Evolutionary conservation across 495 filamentous ascomycete species (phyloP), one percentile per base, ranked within the genome.

Genomic region (Venustampulla echinocandica): DNA sequence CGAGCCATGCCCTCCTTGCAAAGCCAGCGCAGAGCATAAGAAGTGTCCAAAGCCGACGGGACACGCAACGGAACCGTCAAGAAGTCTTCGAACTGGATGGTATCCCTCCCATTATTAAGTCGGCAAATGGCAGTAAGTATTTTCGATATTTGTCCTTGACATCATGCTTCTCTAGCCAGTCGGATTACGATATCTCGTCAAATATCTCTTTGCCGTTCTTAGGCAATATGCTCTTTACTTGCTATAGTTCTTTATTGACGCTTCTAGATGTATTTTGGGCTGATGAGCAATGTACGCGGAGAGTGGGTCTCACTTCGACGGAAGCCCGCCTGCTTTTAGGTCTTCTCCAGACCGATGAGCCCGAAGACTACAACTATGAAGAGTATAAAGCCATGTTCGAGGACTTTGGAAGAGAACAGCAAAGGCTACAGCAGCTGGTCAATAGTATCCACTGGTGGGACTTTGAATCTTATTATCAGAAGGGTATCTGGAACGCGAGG

Each of bases 81-180:
- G 28, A 46, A 15, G 18, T 22, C 14, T 49, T 56, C 20, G 22
- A 40, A 14, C 32, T 56, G 1, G 53, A 56, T 21, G 53, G 49
- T 19, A 52, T 56, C 27, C 53, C 53, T 2, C 48, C 49, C 20
- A 52, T 56, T 28, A 56, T 56, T 32, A 52, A 56, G 24, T 47
- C 43, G 5, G 35, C 39, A 1, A 48, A 56, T 45, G 53, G 53
- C 11, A 56, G 33, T 35, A 35, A 5, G 33, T 35, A n/a, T n/a
- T n/a, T n/a, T n/a, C n/a, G n/a, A n/a, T n/a, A n/a, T n/a, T n/a
- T n/a, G n/a, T n/a, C n/a, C n/a, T n/a, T n/a, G n/a, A n/a, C n/a
- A n/a, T n/a, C n/a, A n/a, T n/a, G n/a, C n/a, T n/a, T n/a, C n/a
- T n/a, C n/a, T n/a, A n/a, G n/a, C n/a, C n/a, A n/a, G n/a, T n/a